Evolutionary conservation across 352 stramenopile species (phyloP), one percentile per base, ranked within the genome.

Genomic region (Pythium myriotylum): DNA sequence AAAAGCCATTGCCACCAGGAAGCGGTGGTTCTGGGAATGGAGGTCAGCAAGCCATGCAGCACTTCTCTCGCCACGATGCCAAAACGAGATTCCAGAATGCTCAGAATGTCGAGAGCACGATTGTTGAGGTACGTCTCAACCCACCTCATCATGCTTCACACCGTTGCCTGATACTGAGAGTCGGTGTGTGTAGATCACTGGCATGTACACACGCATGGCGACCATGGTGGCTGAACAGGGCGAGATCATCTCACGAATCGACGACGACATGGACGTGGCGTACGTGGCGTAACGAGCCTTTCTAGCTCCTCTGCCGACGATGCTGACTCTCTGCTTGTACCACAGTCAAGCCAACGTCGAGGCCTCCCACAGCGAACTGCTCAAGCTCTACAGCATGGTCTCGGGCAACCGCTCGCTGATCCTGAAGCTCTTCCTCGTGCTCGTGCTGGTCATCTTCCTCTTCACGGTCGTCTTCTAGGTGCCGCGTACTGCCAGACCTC

Each of bases 201-300:
- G 83, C 20, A 94, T 94, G 86, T 94, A 92, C 71, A 92, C 80
- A 13, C 78, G 83, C 13, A 94, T 94, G 86, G 83, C 86, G 27
- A 89, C 75, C 2, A 89, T 94, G 81, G 79, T 94, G 4, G 74
- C 81, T 5, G 78, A 91, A 48, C 84, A 94, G 66, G 83, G 84
- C 20, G 81, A 94, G 54, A 79, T 92, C 43, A 86, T 94, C 39
- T 77, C 75, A 19, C 83, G 86, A 13, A 94, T 94, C 54, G 86
- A 94, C 54, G 86, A 94, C 61, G 78, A 94, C 68, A 92, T 94
- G 80, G 73, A 90, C 43, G 77, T 91, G n/a, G 86, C 86, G 83
- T 92, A 89, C 73, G 83, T 85, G 0, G 14, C 22, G 7, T 56
- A 32, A 17, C 2, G 9, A 32, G 19, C 46, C 26, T 57, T 4